Base-by-base conservation (phyloP, 2,329 filamentous ascomycete species). In the Alternaria hordeiaustralica region DNA sequence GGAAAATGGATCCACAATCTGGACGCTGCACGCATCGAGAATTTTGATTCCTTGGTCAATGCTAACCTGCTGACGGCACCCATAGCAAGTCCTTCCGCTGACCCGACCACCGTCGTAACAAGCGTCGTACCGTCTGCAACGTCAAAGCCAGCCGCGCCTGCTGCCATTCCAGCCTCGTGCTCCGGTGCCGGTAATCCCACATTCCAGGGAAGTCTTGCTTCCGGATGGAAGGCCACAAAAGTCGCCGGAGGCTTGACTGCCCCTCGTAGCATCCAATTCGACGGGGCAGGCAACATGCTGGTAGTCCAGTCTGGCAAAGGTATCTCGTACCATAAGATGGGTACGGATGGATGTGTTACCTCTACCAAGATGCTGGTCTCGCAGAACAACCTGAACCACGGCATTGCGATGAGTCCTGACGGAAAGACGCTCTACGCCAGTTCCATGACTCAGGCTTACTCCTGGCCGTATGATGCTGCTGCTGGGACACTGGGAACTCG, bases 391-490 rank as follows among this genome's bases (percentile, higher is more conserved):
- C 63, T 84, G 11, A 88, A 87, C 62, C 85, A 87, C 68, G 85
- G 85, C 26, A 83, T 87, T 50, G 81, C 80, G 18, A 58, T 85
- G 41, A 84, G 82, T 25, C 54, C 63, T 9, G 81, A 86, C 73
- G 84, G 84, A 11, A 81, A 73, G 49, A 84, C 81, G 5, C 75
- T 87, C 6, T 86, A 85, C 67, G 84, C 83, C 15, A 91, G 89
- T 1, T 86, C 84, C 4, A 78, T 84, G 30, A 84, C 86, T 36
- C 81, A 84, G 9, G 88, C 89, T 28, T 90, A 84, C 73, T 82
- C 86, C 5, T 93, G 89, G 87, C 75, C 82, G 18, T 93, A 94
- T 75, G 84, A 91, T 69, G 79, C 86, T 21, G 73, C 78, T 4
- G 76, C 75, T 11, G 79, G 75, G 36, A 83, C 84, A 6, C 81